A percentile compares a stretch with the other conserved stretches of the same genome.
phyloP scores from a whole-genome alignment of 495 filamentous ascomycete genomes.

The Ramalina intermedia region DNA sequence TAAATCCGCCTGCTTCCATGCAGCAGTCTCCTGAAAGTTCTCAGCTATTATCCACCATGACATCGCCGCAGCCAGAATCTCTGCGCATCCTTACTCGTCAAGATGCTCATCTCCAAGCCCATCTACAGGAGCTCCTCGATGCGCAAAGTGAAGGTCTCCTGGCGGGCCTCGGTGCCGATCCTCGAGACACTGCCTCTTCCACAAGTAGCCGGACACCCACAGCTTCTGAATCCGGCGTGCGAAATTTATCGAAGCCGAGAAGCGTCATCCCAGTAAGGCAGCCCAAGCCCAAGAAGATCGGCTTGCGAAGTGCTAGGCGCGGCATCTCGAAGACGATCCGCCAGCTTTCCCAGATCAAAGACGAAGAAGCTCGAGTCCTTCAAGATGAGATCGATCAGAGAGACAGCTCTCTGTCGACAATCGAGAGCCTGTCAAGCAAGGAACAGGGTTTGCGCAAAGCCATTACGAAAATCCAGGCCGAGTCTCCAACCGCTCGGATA shows the following conservation, averaged over 20 bases:
- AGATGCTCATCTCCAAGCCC: conserved; percentile 45
- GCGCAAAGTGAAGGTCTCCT: conserved; percentile 67
- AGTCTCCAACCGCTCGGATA: conserved; percentile 20
- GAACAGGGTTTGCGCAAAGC: conserved; percentile 23
- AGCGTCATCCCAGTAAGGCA: conserved; percentile 48
- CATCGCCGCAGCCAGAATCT: conserved; percentile 25
- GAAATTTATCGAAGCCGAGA: conserved; percentile 15
- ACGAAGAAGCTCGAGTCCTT: conserved; percentile 52
- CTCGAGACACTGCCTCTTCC: conserved; percentile 26
- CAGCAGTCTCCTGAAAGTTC: background rate
- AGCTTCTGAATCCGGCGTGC: conserved; percentile 13
- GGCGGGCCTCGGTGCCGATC: conserved; percentile 29
- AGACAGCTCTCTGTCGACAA: background rate
- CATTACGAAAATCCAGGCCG: conserved; percentile 25
- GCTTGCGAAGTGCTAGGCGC: conserved; percentile 51
- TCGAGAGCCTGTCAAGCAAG: conserved; percentile 1
- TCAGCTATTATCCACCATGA: conserved; percentile 2
- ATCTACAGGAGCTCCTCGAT: conserved; percentile 71
- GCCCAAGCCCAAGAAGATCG: conserved; percentile 38
- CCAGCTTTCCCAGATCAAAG: conserved; percentile 56
- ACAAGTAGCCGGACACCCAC: conserved; percentile 37
- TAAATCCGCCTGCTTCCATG: background rate
- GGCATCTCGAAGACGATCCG: conserved; percentile 59
- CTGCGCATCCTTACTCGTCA: conserved; percentile 32
- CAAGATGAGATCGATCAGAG: conserved; percentile 29